Evolutionary conservation across 2,329 filamentous ascomycete genomes (phyloP), one percentile per base, ranked within the genome.

Genomic region (Phialophora macrospora): DNA sequence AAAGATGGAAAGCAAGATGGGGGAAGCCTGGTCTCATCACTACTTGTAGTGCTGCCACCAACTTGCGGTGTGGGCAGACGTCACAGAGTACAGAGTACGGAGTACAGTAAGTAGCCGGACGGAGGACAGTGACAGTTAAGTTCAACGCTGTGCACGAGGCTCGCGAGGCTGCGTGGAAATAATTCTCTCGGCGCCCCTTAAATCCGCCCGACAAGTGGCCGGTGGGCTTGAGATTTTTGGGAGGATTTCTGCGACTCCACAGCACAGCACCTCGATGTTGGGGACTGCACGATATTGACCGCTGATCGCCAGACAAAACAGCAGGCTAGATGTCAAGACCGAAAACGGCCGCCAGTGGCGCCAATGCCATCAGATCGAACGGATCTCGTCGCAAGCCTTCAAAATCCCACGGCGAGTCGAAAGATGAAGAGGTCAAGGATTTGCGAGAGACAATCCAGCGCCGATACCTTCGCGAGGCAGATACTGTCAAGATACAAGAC

Each of bases 401-500:
- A 22, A 60, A 60, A 52, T 14, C 38, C 44, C n/a, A 17, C 22
- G 34, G 22, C 20, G 57, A 55, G 22, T 44, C 62, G 44, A 26
- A 46, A 41, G 62, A 24, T 46, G 56, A 34, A n/a, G 49, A 62
- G 1, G 61, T 70, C 60, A 51, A 71, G 30, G 62, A 68, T 34
- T 38, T 71, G 26, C 70, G 67, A 11, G 52, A 63, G 38, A 68
- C 69, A 9, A 72, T 72, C 41, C 65, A 72, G 63, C 60, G 65
- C 17, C 69, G 70, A 17, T 68, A 71, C 44, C 57, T 55, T n/a
- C 52, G 52, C 26, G 68, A 67, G 77, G 76, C 71, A 78, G 77
- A 80, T 71, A 12, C 12, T 11, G 48, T 75, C 77, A 67, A 78
- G 74, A 58, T 72, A 78, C 71, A 76, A 77, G 66, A 74, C 74